Evolutionary conservation across 805 yeast species (phyloP).

Genomic region (Myxozyma mucilagina): DNA sequence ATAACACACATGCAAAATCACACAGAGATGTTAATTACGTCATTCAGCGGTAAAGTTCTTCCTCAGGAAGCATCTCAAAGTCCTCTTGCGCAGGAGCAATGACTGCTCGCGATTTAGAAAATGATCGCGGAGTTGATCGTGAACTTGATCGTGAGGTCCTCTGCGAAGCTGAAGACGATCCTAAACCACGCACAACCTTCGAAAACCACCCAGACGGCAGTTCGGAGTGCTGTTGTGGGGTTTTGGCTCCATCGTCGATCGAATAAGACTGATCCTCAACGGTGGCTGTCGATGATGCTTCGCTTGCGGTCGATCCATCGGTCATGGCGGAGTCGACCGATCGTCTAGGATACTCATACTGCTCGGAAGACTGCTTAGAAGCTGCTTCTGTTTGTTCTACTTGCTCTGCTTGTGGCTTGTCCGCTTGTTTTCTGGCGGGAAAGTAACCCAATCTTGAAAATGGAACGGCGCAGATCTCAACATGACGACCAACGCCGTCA

Average conservation of each 20-base stretch:
- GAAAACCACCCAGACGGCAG: conserved; percentile 1
- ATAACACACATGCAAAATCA: neutral
- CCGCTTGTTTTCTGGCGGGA: conserved; percentile 1
- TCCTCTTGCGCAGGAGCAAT: neutral
- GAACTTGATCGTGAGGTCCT: neutral
- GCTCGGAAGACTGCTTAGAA: neutral
- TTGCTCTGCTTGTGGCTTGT: neutral
- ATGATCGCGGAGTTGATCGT: neutral
- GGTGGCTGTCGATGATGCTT: neutral
- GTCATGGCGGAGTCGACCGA: conserved; percentile 10
- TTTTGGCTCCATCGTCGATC: neutral
- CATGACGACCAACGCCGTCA: conserved; percentile 20
- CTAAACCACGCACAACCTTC: conserved; percentile 1
- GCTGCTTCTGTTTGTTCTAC: neutral
- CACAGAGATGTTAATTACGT: neutral
- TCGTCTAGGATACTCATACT: neutral
- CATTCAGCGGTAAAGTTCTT: conserved; percentile 1
- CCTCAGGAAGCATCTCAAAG: conserved; percentile 18
- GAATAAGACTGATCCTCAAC: neutral
- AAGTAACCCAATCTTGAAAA: conserved; percentile 14
- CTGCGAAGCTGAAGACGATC: neutral
- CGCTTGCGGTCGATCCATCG: neutral
- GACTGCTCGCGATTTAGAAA: neutral
- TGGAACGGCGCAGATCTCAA: conserved; percentile 25
- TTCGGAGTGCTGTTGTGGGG: neutral